A percentile compares a stretch with the other conserved stretches of the same genome.
Conservation (phyloP, 2,329 filamentous ascomycete genomes). For the Aspergillus vadensis region DNA sequence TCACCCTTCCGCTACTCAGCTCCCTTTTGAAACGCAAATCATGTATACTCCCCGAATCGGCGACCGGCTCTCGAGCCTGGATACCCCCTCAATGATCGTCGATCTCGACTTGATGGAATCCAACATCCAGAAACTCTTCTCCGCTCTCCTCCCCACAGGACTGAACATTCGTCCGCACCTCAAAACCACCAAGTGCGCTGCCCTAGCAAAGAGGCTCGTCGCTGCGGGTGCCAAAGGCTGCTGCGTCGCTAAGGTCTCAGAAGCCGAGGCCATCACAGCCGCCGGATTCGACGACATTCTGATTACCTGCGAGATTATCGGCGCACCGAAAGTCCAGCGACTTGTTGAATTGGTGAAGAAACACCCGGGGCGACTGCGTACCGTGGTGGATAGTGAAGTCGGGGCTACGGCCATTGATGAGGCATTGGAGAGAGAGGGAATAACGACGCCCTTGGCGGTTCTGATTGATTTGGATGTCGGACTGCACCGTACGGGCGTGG, state of each 20-base stretch:
- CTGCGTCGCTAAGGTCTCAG: conserved; percentile 56
- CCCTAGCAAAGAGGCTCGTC: conserved; percentile 48
- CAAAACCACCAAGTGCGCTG: conserved; percentile 56
- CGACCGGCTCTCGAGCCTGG: conserved; percentile 48
- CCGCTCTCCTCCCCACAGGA: conserved; percentile 49
- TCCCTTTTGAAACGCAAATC: not conserved
- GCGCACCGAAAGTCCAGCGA: conserved; percentile 48
- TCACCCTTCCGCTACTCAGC: no score
- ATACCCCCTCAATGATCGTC: conserved; percentile 60
- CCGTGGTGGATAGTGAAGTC: conserved; percentile 52
- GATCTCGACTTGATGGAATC: conserved; percentile 55
- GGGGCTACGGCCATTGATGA: conserved; percentile 51
- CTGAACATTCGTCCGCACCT: conserved; percentile 53
- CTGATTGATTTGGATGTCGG: conserved; percentile 56
- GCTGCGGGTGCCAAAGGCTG: conserved; percentile 53
- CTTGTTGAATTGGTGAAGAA: conserved; percentile 50
- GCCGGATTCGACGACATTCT: conserved; percentile 53
- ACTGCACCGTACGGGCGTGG: conserved; percentile 53
- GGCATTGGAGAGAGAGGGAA: conserved; percentile 40
- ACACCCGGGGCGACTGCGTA: conserved; percentile 41
- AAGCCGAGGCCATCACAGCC: conserved; percentile 47
- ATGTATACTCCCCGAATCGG: conserved; percentile 49
- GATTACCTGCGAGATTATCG: conserved; percentile 56
- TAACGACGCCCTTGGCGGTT: conserved; percentile 43
- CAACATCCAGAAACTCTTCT: conserved; percentile 54